Evolutionary conservation across 2,329 filamentous ascomycete genomes (phyloP).

Genomic region (Penicillium sp.): DNA sequence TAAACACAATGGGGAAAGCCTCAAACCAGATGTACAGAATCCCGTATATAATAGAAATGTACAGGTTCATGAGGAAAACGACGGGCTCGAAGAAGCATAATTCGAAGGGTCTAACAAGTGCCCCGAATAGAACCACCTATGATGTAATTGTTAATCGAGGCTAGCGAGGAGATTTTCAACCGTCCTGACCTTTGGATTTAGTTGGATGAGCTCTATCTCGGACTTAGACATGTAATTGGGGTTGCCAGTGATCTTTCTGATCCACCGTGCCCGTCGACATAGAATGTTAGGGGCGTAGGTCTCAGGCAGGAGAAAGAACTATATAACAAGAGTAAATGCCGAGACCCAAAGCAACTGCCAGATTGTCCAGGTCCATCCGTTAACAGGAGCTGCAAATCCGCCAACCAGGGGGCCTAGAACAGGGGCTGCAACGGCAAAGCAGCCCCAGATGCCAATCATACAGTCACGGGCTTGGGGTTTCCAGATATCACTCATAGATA

Average conservation of each 20-base stretch:
- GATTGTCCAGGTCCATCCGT: slow-evolving; percentile 54
- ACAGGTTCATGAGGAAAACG: slow-evolving; percentile 18
- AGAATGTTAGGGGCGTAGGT: slow-evolving; percentile 23
- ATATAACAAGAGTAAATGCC: slow-evolving; percentile 47
- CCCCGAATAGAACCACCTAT: too few species aligned
- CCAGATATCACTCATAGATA: slow-evolving; percentile 40
- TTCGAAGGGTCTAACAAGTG: slow-evolving; percentile 36
- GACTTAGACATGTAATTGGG: slow-evolving; percentile 35
- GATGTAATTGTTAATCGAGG: too few species aligned
- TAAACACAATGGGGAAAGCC: slow-evolving; percentile 31
- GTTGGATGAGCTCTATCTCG: slow-evolving; percentile 33
- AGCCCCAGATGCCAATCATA: slow-evolving; percentile 52
- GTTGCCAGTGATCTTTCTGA: slow-evolving; percentile 34
- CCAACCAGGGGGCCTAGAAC: slow-evolving; percentile 55
- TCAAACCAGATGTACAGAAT: slow-evolving; percentile 39
- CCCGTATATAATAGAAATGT: slow-evolving; percentile 21
- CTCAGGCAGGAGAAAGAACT: slow-evolving; percentile 26
- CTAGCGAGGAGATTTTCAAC: too few species aligned
- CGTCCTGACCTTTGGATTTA: too few species aligned
- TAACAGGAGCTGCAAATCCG: slow-evolving; percentile 50
- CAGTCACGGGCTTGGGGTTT: slow-evolving; percentile 42
- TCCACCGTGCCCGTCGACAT: slow-evolving; percentile 11
- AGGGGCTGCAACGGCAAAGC: slow-evolving; percentile 37
- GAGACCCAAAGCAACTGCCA: slow-evolving; percentile 55
- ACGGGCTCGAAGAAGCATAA: slow-evolving; percentile 20